Base-by-base conservation (phyloP, 306 rosid genomes). In the Astragalus membranaceus region DNA sequence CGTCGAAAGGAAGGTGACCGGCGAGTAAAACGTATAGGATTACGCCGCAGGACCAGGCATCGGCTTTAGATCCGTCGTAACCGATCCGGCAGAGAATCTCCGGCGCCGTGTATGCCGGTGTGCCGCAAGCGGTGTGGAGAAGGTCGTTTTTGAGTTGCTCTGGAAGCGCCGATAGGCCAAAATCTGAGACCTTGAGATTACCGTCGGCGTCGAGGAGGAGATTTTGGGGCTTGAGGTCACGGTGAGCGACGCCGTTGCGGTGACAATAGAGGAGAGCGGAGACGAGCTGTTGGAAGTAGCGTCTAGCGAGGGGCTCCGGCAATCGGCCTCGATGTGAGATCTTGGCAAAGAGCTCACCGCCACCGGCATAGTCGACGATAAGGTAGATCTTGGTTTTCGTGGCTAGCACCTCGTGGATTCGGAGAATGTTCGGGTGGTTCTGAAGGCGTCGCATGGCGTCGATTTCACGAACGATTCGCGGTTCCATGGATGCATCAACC, bases 21-120 rank as follows among this genome's bases (percentile, higher is more conserved):
- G 89, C 81, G 52, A 93, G 94, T 1, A 93, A 52, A 0, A 85
- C 85, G 76, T 75, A 89, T 17, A 93, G 96, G 9, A 93, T 87
- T 1, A 90, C 88, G 2, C 98, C 98, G 56, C 96, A 90, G 0
- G 98, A 93, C 98, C 98, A 93, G 0, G 92, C 97, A 35, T 93
- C 98, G 6, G 97, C 97, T 23, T 75, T 80, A 0, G 96, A 71
- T 0, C 97, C 98, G 55, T 93, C 97, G 84, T 90, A 90, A 33
- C 93, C 43, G 23, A 43, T 13, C 58, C 90, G 81, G 47, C 77
- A 20, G 5, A 93, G 79, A 0, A 93, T 84, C 84, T 93, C 97
- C 12, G 98, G 98, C 1, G 97, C 94, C 0, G 97, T 85, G 74
- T 88, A 93, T 1, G 98, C 94, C 13, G 97, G 97, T 0, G 98